Evolutionary conservation across 768 basidiomycete genomes (phyloP).

Genomic region (Paxillus ammoniavirescens): DNA sequence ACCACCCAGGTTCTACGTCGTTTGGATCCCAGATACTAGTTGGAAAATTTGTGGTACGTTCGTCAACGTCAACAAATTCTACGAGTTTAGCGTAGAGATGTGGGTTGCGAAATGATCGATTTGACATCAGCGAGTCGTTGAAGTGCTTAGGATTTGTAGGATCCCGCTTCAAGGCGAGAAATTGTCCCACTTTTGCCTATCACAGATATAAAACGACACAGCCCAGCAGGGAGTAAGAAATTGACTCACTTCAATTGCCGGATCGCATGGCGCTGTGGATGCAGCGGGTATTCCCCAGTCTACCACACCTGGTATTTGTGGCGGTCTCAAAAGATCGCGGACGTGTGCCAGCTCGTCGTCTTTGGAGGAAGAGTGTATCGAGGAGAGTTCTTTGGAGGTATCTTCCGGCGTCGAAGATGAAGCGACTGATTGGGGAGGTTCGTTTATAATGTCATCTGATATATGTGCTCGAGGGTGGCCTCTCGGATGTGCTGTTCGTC

Average conservation of each 20-base stretch:
- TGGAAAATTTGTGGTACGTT: slow-evolving; percentile 83
- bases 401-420: slow-evolving; percentile 15
- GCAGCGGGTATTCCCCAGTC: slow-evolving; percentile 80
- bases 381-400: slow-evolving; percentile 10
- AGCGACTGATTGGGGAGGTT: slow-evolving; percentile 8
- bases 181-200: slow-evolving; percentile 80
- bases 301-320: slow-evolving; percentile 57
- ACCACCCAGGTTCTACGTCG: slow-evolving; percentile 66
- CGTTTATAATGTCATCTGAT: slow-evolving; percentile 42
- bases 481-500: slow-evolving; percentile 46
- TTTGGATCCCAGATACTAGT: slow-evolving; percentile 70
- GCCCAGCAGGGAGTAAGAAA: neutral
- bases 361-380: slow-evolving; percentile 20
- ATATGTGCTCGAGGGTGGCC: slow-evolving; percentile 49
- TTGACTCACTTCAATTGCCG: slow-evolving; percentile 54
- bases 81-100: slow-evolving; percentile 95
- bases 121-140: slow-evolving; percentile 93
- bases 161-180: slow-evolving; percentile 69
- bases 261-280: slow-evolving; percentile 54
- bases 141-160: slow-evolving; percentile 75
- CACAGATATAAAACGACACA: neutral
- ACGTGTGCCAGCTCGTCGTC: slow-evolving; percentile 53
- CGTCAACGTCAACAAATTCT: slow-evolving; percentile 90
- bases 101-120: slow-evolving; percentile 92
- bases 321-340: slow-evolving; percentile 57